phyloP scores from a whole-genome alignment of 2,329 filamentous ascomycete species.

The Penicillium sp. region DNA sequence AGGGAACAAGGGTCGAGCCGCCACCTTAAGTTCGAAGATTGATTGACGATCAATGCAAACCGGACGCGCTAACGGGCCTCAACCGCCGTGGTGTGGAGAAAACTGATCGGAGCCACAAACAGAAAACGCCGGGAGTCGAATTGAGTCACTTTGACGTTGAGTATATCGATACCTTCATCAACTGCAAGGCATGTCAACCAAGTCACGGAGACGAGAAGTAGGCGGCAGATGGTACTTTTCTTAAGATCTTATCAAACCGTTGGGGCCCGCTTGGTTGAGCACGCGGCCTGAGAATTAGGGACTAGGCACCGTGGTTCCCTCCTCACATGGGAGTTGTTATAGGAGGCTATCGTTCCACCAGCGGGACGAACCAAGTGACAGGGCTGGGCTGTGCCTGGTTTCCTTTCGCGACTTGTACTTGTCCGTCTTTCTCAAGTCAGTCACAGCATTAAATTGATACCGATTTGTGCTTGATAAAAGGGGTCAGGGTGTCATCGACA shows the following conservation, averaged over 20 bases:
- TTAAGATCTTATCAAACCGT: constrained; percentile 24
- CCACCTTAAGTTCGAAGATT: constrained; percentile 13
- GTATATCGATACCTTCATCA: not conserved
- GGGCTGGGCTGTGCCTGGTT: constrained; percentile 8
- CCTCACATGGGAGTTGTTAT: constrained; percentile 17
- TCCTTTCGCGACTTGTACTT: not conserved
- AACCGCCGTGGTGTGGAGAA: constrained; percentile 23
- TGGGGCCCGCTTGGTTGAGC: constrained; percentile 20
- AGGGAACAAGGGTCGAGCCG: constrained; percentile 7
- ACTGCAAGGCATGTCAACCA: constrained; percentile 2
- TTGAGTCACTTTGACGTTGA: constrained; percentile 9
- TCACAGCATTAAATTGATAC: not conserved
- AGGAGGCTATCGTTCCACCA: constrained; percentile 14
- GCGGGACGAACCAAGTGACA: constrained; percentile 12
- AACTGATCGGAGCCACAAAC: constrained; percentile 10
- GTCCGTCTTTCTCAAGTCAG: not conserved
- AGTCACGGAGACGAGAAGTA: not conserved
- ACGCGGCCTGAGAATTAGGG: constrained; percentile 7
- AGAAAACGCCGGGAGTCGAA: not conserved
- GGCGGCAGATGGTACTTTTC: constrained; percentile 8
- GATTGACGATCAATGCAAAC: constrained; percentile 22
- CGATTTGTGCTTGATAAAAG: not conserved
- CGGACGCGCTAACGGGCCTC: constrained; percentile 23
- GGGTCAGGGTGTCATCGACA: not conserved
- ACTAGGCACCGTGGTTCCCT: constrained; percentile 18